phyloP scores from a whole-genome alignment of 2,329 filamentous ascomycete genomes.

The Pseudogymnoascus destructans region DNA sequence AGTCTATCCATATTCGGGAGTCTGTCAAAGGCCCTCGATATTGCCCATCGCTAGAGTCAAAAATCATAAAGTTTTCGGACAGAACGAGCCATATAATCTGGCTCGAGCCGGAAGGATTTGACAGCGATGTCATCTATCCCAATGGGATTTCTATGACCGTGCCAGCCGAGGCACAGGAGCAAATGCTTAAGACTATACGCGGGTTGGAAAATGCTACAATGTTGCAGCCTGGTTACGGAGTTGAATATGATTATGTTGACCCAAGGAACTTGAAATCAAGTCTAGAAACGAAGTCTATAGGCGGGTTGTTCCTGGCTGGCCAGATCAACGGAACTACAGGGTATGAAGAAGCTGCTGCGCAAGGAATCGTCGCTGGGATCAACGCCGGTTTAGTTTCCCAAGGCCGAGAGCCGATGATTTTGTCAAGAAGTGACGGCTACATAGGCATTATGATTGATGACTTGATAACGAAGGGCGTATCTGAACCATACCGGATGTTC shows the following conservation, averaged over 20 bases:
- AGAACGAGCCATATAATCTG: slow-evolving; percentile 80
- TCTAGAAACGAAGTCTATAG: slow-evolving; percentile 84
- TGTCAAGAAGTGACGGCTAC: slow-evolving; percentile 79
- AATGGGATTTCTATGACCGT: slow-evolving; percentile 98
- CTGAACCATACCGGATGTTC: slow-evolving; percentile 97
- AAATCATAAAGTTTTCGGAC: slow-evolving; percentile 75
- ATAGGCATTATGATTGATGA: slow-evolving; percentile 99
- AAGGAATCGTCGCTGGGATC: slow-evolving; percentile 83
- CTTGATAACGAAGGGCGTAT: slow-evolving; percentile 89
- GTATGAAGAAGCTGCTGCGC: slow-evolving; percentile 92
- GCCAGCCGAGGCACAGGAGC: slow-evolving; percentile 72
- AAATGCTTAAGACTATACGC: slow-evolving; percentile 72
- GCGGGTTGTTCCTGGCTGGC: slow-evolving; percentile 79
- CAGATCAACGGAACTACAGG: slow-evolving; percentile 98
- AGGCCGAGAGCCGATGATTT: slow-evolving; percentile 48
- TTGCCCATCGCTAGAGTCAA: slow-evolving; percentile 89
- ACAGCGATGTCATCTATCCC: slow-evolving; percentile 81
- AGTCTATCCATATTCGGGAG: slow-evolving; percentile 91
- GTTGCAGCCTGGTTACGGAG: slow-evolving; percentile 90
- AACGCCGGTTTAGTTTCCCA: slow-evolving; percentile 78
- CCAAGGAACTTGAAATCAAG: slow-evolving; percentile 78
- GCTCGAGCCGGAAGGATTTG: slow-evolving; percentile 92
- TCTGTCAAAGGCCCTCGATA: slow-evolving; percentile 90
- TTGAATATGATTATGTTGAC: slow-evolving; percentile 98
- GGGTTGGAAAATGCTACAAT: slow-evolving; percentile 82